Conservation (phyloP, 2,329 filamentous ascomycete genomes). For the Aspergillus japonicus region DNA sequence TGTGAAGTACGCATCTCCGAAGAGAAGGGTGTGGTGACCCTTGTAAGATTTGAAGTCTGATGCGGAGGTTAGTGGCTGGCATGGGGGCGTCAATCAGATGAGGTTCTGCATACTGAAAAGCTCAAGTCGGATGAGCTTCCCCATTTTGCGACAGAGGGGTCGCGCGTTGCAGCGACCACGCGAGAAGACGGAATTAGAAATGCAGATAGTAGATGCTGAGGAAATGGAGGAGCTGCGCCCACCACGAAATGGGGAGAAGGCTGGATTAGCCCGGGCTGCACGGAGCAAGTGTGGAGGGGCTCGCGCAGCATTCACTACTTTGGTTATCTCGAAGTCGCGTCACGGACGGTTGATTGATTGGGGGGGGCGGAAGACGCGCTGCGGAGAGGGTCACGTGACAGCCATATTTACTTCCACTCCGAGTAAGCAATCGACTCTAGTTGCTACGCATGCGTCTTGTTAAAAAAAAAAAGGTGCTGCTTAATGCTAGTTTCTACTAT, state of each 20-base stretch:
- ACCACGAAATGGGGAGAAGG: neutral
- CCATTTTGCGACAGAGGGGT: slow-evolving; percentile 63
- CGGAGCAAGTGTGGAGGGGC: slow-evolving; percentile 21
- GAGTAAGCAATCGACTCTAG: neutral
- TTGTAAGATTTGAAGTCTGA: slow-evolving; percentile 99
- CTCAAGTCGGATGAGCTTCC: slow-evolving; percentile 92
- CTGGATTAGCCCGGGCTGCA: slow-evolving; percentile 10
- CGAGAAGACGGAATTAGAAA: slow-evolving; percentile 11
- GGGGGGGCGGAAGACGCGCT: slow-evolving; percentile 24
- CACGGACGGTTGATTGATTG: slow-evolving; percentile 11
- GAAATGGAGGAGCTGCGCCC: neutral
- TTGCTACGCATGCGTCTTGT: no score
- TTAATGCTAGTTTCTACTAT: neutral
- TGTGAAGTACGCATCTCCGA: slow-evolving; percentile 97
- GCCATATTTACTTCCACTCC: neutral
- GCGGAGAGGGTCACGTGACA: slow-evolving; percentile 25
- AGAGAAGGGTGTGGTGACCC: slow-evolving; percentile 88
- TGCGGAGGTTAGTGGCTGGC: slow-evolving; percentile 26
- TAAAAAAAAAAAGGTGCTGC: no score
- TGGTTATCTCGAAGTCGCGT: slow-evolving; percentile 20
- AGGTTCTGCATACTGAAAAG: slow-evolving; percentile 70
- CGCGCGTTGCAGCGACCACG: slow-evolving; percentile 27
- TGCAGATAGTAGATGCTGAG: neutral
- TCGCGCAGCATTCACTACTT: slow-evolving; percentile 12
- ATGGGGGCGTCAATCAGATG: neutral